Percentiles rank a stretch among this genome's conserved stretches.
Conservation (phyloP, 2,329 filamentous ascomycete species). For the Mycosphaerella sp. region DNA sequence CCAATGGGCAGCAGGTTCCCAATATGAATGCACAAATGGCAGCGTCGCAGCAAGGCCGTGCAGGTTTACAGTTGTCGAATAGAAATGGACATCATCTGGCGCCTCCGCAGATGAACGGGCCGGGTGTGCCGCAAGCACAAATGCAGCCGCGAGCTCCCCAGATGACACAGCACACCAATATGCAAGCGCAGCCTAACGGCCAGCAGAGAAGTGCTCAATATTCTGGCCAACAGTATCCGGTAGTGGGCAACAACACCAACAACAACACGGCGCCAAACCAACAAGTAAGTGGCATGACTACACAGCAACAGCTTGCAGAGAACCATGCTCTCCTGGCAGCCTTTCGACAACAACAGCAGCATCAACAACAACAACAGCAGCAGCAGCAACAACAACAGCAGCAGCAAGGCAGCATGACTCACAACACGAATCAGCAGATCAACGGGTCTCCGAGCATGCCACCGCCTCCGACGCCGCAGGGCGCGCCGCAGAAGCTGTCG, state of each 20-base stretch:
- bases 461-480: conserved; percentile 31
- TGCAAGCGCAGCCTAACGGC: conserved; percentile 26
- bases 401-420: conserved; percentile 20
- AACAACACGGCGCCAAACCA: conserved; percentile 19
- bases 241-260: conserved; percentile 6
- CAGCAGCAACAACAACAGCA: conserved; percentile 18
- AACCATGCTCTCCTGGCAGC: conserved; percentile 31
- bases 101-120: conserved; percentile 47
- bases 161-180: conserved; percentile 18
- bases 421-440: conserved; percentile 23
- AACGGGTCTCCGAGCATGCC: conserved; percentile 35
- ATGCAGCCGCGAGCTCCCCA: conserved; percentile 26
- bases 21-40: conserved; percentile 36
- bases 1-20: conserved; percentile 29
- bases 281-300: conserved; percentile 28
- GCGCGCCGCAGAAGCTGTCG: conserved; percentile 43
- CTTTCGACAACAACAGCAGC: conserved; percentile 23
- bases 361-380: conserved; percentile 20
- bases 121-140: conserved; percentile 60
- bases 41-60: conserved; percentile 34
- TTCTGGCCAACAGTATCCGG: conserved; percentile 26
- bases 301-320: conserved; percentile 30
- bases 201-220: conserved; percentile 25
- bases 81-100: conserved; percentile 41
- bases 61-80: conserved; percentile 43